phyloP scores from a whole-genome alignment of 1,139 yeast genomes.

The Geotrichum aggregatum region DNA sequence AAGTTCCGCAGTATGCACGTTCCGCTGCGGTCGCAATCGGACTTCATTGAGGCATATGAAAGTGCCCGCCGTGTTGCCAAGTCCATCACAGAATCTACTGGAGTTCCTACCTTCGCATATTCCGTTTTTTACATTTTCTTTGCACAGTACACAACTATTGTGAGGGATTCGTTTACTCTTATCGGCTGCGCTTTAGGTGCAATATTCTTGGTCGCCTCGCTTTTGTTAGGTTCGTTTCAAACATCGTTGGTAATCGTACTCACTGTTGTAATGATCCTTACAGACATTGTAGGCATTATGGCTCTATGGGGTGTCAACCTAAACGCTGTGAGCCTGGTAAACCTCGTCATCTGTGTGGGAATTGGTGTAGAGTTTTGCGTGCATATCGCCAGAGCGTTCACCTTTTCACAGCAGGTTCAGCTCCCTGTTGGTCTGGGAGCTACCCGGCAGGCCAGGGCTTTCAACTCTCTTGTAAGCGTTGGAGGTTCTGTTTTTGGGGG shows the following conservation, averaged over 20 bases:
- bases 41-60: slow-evolving; percentile 74
- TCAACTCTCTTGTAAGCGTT: slow-evolving; percentile 61
- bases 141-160: slow-evolving; percentile 74
- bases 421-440: slow-evolving; percentile 3
- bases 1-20: slow-evolving; percentile 75
- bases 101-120: slow-evolving; percentile 73
- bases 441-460: slow-evolving; percentile 43
- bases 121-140: slow-evolving; percentile 91
- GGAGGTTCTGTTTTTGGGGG: slow-evolving; percentile 91
- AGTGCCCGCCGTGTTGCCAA: slow-evolving; percentile 67
- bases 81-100: slow-evolving; percentile 48
- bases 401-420: slow-evolving; percentile 40
- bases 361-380: slow-evolving; percentile 89
- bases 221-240: slow-evolving; percentile 63
- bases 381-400: slow-evolving; percentile 78
- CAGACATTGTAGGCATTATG: slow-evolving; percentile 78
- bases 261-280: slow-evolving; percentile 61
- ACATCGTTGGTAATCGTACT: slow-evolving; percentile 55
- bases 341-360: slow-evolving; percentile 84
- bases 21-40: slow-evolving; percentile 77
- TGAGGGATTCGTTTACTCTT: slow-evolving; percentile 53
- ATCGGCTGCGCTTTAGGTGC: slow-evolving; percentile 53
- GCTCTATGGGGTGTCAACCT: slow-evolving; percentile 68
- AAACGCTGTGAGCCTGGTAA: slow-evolving; percentile 86
- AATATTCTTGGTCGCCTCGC: slow-evolving; percentile 52